Evolutionary conservation across 2,329 filamentous ascomycete genomes (phyloP), one percentile per base, ranked within the genome.

Genomic region (Neonectria punicea): DNA sequence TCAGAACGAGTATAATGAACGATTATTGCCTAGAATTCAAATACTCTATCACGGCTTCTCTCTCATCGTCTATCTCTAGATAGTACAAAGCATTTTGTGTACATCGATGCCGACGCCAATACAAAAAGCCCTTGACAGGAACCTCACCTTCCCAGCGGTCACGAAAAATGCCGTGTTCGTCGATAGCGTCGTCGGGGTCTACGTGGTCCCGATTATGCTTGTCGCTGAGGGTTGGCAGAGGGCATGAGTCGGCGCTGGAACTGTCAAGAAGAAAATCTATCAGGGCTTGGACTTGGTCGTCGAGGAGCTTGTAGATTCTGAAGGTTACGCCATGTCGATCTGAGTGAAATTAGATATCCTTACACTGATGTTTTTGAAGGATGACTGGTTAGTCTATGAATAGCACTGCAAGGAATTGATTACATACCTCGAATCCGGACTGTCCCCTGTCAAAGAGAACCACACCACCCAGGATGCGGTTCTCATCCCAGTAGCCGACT

Each of bases 401-500:
- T 57, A 9, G 13, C 3, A 25, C 11, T 30, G 22, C 7, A 22
- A 22, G 28, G 16, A 30, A 46, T 25, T 28, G 5, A 30, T 47
- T 20, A 22, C 41, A n/a, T 58, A 58, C 61, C 22, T 63, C 61
- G 25, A 63, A 55, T 39, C 61, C 61, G 4, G 61, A 57, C 36
- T 56, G n/a, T 4, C 56, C 56, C 5, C 61, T 46, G 22, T 64
- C 56, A 55, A 64, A 64, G 22, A 64, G 18, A 16, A 64, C 61
- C 28, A 64, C 56, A 39, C 61, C 61, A 32, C 61, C 61, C 30
- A 64, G 32, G 20, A 64, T 64, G 32, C 51, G 56, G 50, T 55
- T 60, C 47, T 64, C 61, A 18, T 56, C 61, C 61, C 61, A 64
- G 55, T 64, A 64, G 20, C 61, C 61, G 44, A 64, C 56, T 30